Evolutionary conservation across 306 rosid species (phyloP).

Genomic region (Inga leiocalycina): DNA sequence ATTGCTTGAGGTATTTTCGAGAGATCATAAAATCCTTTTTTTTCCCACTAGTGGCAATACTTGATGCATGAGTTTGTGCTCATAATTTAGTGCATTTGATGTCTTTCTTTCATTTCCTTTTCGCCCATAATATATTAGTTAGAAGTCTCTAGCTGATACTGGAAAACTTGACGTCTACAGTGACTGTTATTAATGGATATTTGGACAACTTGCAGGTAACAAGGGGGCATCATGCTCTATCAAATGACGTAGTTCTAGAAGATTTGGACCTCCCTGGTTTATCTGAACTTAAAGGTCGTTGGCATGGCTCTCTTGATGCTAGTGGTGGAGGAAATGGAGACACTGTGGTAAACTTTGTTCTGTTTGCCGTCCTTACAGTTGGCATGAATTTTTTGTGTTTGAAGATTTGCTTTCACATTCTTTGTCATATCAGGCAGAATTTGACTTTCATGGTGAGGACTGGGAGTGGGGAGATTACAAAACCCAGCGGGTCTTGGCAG

Average conservation of each 20-base stretch:
- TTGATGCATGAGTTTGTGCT: conserved; percentile 27
- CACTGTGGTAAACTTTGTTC: conserved; percentile 64
- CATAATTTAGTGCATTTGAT: conserved; percentile 6
- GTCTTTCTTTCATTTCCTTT: not conserved
- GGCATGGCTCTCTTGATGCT: conserved; percentile 97
- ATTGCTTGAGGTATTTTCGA: conserved; percentile 75
- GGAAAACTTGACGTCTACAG: conserved; percentile 9
- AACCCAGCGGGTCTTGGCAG: conserved; percentile 86
- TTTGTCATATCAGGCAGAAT: conserved; percentile 71
- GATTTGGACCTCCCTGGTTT: conserved; percentile 86
- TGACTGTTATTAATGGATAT: conserved; percentile 18
- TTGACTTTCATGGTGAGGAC: conserved; percentile 91
- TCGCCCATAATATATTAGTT: not conserved
- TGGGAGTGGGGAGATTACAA: conserved; percentile 99
- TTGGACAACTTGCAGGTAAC: conserved; percentile 58
- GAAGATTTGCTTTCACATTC: conserved; percentile 36
- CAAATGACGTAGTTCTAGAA: conserved; percentile 76
- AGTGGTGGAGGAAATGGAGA: conserved; percentile 98
- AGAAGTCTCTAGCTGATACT: conserved; percentile 25
- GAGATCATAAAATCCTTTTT: conserved; percentile 8
- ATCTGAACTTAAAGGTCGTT: conserved; percentile 86
- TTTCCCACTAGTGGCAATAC: conserved; percentile 6
- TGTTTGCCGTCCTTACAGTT: conserved; percentile 32
- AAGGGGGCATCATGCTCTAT: conserved; percentile 67
- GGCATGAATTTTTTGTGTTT: conserved; percentile 30